These are phyloP conservation scores for Nelumbo lutea DNA, from an alignment of 164 flowering plant genomes.

Conservation along the genomic window DNA sequence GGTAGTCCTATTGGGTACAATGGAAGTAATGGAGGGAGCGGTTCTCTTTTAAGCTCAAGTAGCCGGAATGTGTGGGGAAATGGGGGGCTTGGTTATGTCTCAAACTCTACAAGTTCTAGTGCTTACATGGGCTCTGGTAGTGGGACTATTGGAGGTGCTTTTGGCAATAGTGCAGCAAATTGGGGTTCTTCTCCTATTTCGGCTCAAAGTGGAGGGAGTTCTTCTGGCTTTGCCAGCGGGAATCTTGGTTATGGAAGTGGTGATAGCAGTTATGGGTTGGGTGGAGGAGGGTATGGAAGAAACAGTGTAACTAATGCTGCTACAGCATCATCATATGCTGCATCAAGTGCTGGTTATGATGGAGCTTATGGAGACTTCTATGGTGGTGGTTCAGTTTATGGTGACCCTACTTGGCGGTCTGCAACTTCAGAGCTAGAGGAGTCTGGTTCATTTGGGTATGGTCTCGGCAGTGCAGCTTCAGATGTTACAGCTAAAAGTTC, in stretches of 20 bases:
- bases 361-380: slow-evolving; percentile 49
- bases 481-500: slow-evolving; percentile 49
- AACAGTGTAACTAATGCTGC: slow-evolving; percentile 36
- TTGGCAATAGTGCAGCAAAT: slow-evolving; percentile 34
- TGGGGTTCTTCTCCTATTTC: slow-evolving; percentile 56
- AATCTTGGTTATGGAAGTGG: slow-evolving; percentile 53
- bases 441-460: slow-evolving; percentile 54
- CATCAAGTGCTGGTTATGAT: slow-evolving; percentile 45
- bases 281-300: slow-evolving; percentile 52
- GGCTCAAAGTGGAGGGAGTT: slow-evolving; percentile 46
- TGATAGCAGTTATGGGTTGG: slow-evolving; percentile 47
- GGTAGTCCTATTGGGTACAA: slow-evolving; percentile 52
- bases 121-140: slow-evolving; percentile 50
- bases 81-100: slow-evolving; percentile 52
- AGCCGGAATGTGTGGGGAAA: slow-evolving; percentile 70
- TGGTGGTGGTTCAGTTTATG: slow-evolving; percentile 51
- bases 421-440: slow-evolving; percentile 49
- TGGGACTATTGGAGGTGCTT: slow-evolving; percentile 44
- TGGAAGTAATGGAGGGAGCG: slow-evolving; percentile 53
- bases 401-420: slow-evolving; percentile 68
- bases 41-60: slow-evolving; percentile 54
- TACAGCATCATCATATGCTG: slow-evolving; percentile 39
- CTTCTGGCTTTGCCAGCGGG: slow-evolving; percentile 27
- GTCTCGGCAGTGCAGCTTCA: slow-evolving; percentile 43
- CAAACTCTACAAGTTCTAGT: slow-evolving; percentile 43